A percentile compares a stretch with the other conserved stretches of the same genome.
These are phyloP conservation scores for Apophysomyces sp. DNA, from an alignment of 371 early-diverging fungal species.

Conservation along the genomic window DNA sequence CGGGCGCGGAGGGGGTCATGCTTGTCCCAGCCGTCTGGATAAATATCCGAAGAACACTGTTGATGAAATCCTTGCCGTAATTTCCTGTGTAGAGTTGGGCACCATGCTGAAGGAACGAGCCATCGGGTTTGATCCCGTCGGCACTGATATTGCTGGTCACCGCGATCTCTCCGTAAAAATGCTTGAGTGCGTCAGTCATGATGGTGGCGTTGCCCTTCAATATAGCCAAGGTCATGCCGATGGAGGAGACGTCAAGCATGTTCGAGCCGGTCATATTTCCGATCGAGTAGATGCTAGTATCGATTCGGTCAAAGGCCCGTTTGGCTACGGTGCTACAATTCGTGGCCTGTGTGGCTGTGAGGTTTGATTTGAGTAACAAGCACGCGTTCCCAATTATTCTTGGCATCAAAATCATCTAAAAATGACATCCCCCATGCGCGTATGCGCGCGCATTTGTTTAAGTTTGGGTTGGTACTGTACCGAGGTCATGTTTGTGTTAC, in stretches of 20 bases:
- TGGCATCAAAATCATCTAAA: conserved; percentile 22
- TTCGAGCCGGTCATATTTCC: conserved; percentile 23
- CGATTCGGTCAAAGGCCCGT: conserved; percentile 15
- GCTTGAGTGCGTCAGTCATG: conserved; percentile 7
- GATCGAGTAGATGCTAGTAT: neutral
- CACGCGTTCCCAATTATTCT: conserved; percentile 20
- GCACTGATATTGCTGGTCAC: neutral
- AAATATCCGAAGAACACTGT: conserved; percentile 18
- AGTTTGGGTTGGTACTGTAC: neutral
- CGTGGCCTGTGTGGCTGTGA: conserved; percentile 6
- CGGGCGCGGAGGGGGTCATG: conserved; percentile 4
- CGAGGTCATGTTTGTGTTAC: neutral
- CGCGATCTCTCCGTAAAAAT: conserved; percentile 12
- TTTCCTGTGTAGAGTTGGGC: conserved; percentile 33
- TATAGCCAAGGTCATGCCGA: conserved; percentile 24
- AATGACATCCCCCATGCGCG: too few relatives aligned
- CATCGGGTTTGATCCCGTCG: conserved; percentile 38
- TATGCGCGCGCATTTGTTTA: too few relatives aligned
- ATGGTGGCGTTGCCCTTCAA: conserved; percentile 4
- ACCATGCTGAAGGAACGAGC: conserved; percentile 33
- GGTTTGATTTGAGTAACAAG: conserved; percentile 11
- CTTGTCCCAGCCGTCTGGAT: conserved; percentile 14
- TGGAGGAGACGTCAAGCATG: conserved; percentile 23
- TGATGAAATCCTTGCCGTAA: conserved; percentile 31
- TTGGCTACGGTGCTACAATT: conserved; percentile 18